Percentiles rank a stretch among this genome's conserved stretches.
Conservation (phyloP, 306 rosid species). For the Quercus dentata region DNA sequence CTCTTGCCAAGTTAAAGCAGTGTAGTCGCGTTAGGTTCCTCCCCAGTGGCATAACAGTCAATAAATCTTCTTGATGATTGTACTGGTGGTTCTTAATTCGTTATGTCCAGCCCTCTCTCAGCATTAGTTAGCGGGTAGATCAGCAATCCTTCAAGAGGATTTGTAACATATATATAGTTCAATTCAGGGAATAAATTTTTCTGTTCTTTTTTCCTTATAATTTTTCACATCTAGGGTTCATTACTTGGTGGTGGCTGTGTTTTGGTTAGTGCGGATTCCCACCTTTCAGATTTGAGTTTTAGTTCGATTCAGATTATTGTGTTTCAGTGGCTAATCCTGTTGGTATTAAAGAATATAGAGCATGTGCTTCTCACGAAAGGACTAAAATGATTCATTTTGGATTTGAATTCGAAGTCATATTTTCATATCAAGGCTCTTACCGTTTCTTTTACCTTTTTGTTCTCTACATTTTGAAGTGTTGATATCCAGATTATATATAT, state of each 20-base stretch:
- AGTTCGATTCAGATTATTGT: conserved; percentile 66
- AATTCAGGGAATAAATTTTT: conserved; percentile 83
- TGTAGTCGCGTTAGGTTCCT: conserved; percentile 74
- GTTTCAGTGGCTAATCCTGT: conserved; percentile 63
- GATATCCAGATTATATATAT: background rate
- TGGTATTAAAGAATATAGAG: conserved; percentile 51
- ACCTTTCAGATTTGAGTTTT: conserved; percentile 77
- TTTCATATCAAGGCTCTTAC: conserved; percentile 5
- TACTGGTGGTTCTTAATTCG: conserved; percentile 45
- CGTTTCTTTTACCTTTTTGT: background rate
- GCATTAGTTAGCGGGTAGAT: conserved; percentile 71
- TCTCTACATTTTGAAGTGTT: background rate
- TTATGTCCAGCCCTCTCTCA: conserved; percentile 43
- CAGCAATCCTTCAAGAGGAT: conserved; percentile 73
- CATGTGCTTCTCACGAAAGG: conserved; percentile 49
- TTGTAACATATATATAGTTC: conserved; percentile 93
- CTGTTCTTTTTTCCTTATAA: conserved; percentile 26
- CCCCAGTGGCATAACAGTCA: conserved; percentile 58
- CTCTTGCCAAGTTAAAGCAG: conserved; percentile 66
- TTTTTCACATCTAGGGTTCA: conserved; percentile 62
- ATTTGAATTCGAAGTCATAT: conserved; percentile 30
- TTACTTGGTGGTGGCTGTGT: conserved; percentile 80
- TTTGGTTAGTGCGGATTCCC: conserved; percentile 84
- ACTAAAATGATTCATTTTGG: conserved; percentile 48
- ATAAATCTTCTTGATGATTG: conserved; percentile 71